phyloP scores from a whole-genome alignment of 2,329 filamentous ascomycete species.

The Daldinia sp. region DNA sequence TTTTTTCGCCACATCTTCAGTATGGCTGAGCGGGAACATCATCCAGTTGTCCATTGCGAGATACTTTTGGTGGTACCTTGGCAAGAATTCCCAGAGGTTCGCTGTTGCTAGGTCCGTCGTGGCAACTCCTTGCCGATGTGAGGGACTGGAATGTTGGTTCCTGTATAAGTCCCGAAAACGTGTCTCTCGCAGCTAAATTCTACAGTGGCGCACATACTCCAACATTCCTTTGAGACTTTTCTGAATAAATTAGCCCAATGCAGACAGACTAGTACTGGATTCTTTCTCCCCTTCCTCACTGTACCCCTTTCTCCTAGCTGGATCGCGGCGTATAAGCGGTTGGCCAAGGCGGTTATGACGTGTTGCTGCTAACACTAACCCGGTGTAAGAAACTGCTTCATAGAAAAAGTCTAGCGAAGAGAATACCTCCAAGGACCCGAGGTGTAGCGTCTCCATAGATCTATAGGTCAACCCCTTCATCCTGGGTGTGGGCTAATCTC shows the following conservation, averaged over 20 bases:
- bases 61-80: constrained; percentile 23
- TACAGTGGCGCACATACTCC: constrained; percentile 32
- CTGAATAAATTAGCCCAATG: constrained; percentile 41
- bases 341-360: constrained; percentile 11
- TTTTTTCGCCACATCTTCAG: constrained; percentile 32
- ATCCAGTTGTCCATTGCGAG: constrained; percentile 18
- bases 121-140: constrained; percentile 28
- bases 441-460: constrained; percentile 12
- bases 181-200: constrained; percentile 43
- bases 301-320: constrained; percentile 12
- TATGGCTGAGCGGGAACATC: constrained; percentile 20
- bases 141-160: constrained; percentile 48
- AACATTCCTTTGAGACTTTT: constrained; percentile 47
- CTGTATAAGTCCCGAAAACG: constrained; percentile 47
- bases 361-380: constrained; percentile 6
- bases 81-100: constrained; percentile 23
- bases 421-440: constrained; percentile 6
- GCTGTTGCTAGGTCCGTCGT: constrained; percentile 20
- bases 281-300: constrained; percentile 21
- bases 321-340: constrained; percentile 18
- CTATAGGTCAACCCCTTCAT: constrained; percentile 27
- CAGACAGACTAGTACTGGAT: constrained; percentile 30
- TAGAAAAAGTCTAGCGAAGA: not conserved
- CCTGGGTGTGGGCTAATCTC: constrained; percentile 23
- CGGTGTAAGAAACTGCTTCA: not conserved